Percentiles rank a stretch among this genome's conserved stretches.
Evolutionary conservation across 106 monocot species (phyloP).

Genomic region (Dioscorea dumetorum): DNA sequence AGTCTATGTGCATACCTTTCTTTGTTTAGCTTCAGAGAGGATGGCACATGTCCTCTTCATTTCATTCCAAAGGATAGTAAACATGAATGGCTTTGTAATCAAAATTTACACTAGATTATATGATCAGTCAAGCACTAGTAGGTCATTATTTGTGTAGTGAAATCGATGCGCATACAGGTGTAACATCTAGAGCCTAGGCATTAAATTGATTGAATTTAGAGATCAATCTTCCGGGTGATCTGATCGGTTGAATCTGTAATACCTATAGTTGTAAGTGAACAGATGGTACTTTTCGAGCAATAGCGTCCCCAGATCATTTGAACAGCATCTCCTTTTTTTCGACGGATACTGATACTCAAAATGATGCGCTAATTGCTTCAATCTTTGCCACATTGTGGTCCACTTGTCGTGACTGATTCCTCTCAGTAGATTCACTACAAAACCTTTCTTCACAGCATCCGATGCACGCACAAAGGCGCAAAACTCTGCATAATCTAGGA

Average conservation of each 20-base stretch:
- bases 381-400: constrained; percentile 66
- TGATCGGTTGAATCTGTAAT: constrained; percentile 25
- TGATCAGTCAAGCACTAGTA: too few relatives aligned
- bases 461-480: constrained; percentile 57
- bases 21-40: too few relatives aligned
- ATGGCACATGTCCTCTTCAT: too few relatives aligned
- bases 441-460: constrained; percentile 54
- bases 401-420: constrained; percentile 44
- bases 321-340: constrained; percentile 53
- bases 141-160: too few relatives aligned
- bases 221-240: not conserved
- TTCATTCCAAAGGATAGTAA: too few relatives aligned
- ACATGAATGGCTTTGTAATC: too few relatives aligned
- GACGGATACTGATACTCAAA: constrained; percentile 82
- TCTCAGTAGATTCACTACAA: constrained; percentile 45
- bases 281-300: constrained; percentile 39
- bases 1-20: too few relatives aligned
- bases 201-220: not conserved
- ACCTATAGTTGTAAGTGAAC: constrained; percentile 34
- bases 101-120: too few relatives aligned
- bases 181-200: not conserved
- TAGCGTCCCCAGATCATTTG: constrained; percentile 90
- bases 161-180: too few relatives aligned
- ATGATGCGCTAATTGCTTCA: constrained; percentile 43
- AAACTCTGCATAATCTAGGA: constrained; percentile 73